Conservation (phyloP, 768 basidiomycete species). For the Boletus reticuloceps region DNA sequence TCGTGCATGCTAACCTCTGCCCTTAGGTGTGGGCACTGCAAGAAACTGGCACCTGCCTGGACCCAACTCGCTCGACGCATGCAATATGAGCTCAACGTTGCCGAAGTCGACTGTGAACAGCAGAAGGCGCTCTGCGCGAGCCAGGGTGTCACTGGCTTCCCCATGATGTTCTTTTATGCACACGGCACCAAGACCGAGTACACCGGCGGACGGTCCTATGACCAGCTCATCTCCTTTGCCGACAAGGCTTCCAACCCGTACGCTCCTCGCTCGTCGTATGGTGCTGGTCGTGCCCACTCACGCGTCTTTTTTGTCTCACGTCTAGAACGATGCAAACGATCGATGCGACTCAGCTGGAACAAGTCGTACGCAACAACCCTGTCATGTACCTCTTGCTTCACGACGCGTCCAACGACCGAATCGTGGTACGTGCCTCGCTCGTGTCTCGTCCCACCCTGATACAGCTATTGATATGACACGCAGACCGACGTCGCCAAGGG, state of each 20-base stretch:
- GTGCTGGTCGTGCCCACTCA: background rate
- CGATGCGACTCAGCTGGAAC: conserved; percentile 8
- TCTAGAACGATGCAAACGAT: conserved; percentile 22
- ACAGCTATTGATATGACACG: too few relatives aligned
- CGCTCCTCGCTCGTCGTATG: conserved; percentile 26
- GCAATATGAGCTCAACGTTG: conserved; percentile 71
- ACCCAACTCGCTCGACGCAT: conserved; percentile 66
- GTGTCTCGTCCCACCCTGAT: background rate
- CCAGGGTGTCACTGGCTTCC: conserved; percentile 76
- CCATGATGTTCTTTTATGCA: conserved; percentile 72
- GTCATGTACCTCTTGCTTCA: conserved; percentile 52
- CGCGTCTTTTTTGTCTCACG: background rate
- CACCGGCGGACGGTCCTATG: conserved; percentile 65
- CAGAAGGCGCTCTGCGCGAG: conserved; percentile 62
- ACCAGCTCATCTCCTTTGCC: conserved; percentile 69
- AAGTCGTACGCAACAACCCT: conserved; percentile 7
- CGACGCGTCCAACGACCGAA: conserved; percentile 27
- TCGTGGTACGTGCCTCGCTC: conserved; percentile 30
- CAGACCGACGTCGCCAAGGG: conserved; percentile 58
- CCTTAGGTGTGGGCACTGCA: conserved; percentile 89
- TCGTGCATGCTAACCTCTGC: background rate
- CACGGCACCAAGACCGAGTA: conserved; percentile 70
- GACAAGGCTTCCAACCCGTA: conserved; percentile 73
- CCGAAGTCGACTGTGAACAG: conserved; percentile 87
- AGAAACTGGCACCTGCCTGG: conserved; percentile 87